phyloP scores from a whole-genome alignment of 352 stramenopile species.

The Poterioochromonas sp. region DNA sequence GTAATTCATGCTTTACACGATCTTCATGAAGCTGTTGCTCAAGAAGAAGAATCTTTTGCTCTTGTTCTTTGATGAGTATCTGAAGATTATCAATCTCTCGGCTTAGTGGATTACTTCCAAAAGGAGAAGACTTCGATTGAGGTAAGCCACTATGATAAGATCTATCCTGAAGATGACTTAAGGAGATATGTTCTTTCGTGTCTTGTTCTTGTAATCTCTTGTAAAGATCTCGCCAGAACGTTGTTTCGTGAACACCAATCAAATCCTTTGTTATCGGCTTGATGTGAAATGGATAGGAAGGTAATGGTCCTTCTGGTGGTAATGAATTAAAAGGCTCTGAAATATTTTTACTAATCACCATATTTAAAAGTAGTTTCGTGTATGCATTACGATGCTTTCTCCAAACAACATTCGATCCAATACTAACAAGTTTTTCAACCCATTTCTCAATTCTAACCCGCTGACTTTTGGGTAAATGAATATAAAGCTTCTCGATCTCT shows the following conservation, averaged over 20 bases:
- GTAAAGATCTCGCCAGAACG: conserved; percentile 26
- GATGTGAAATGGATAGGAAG: conserved; percentile 3
- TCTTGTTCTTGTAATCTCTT: neutral
- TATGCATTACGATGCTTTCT: conserved; percentile 15
- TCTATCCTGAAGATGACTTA: neutral
- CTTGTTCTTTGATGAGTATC: conserved; percentile 8
- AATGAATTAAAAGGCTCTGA: conserved; percentile 25
- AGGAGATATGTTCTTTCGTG: neutral
- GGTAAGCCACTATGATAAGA: neutral
- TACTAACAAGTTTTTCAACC: conserved; percentile 13
- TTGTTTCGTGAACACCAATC: conserved; percentile 11
- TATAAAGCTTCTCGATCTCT: conserved; percentile 21
- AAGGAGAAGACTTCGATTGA: neutral
- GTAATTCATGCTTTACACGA: neutral
- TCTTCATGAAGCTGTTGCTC: conserved; percentile 18
- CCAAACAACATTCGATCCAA: neutral
- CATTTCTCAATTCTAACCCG: conserved; percentile 23
- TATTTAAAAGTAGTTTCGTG: conserved; percentile 6
- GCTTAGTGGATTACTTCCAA: neutral
- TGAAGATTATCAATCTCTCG: conserved; percentile 16
- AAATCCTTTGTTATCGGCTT: neutral
- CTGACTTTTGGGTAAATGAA: neutral
- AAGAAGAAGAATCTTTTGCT: neutral
- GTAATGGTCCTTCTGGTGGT: conserved; percentile 26
- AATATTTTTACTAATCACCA: neutral